phyloP scores from a whole-genome alignment of 2,329 filamentous ascomycete genomes.

The Xylariaceae sp. region DNA sequence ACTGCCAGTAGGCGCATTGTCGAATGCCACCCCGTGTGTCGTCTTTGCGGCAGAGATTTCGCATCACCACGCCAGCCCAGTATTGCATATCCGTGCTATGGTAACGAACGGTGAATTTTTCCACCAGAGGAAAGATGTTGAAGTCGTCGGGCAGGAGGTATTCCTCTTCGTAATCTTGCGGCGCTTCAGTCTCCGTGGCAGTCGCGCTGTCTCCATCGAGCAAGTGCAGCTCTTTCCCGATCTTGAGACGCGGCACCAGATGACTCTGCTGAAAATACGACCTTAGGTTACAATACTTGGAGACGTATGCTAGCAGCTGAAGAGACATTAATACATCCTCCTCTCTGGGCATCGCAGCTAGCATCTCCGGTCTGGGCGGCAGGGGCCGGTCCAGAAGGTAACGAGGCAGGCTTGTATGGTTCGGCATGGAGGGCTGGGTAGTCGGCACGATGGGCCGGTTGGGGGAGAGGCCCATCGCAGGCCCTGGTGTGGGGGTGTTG shows the following conservation, averaged over 20 bases:
- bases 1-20: constrained; percentile 96
- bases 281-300: constrained; percentile 94
- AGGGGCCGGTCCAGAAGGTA: constrained; percentile 71
- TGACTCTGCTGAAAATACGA: constrained; percentile 95
- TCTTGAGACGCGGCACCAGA: constrained; percentile 83
- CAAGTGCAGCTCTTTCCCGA: constrained; percentile 74
- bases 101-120: constrained; percentile 95
- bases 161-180: constrained; percentile 68
- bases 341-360: constrained; percentile 89
- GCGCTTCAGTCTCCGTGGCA: constrained; percentile 28
- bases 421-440: constrained; percentile 66
- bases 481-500: constrained; percentile 56
- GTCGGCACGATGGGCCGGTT: constrained; percentile 63
- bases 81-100: constrained; percentile 98
- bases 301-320: constrained; percentile 92
- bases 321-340: constrained; percentile 98
- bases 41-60: constrained; percentile 96
- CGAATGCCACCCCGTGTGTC: constrained; percentile 89
- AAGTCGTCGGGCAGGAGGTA: constrained; percentile 90
- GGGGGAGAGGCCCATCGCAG: constrained; percentile 65
- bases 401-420: constrained; percentile 61
- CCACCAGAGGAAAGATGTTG: constrained; percentile 96
- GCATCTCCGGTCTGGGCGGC: constrained; percentile 62
- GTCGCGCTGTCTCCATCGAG: constrained; percentile 61
- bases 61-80: constrained; percentile 98